Evolutionary conservation across 148 eudicot genomes (phyloP), one percentile per base, ranked within the genome.

Genomic region (Rhododendron williamsianum): DNA sequence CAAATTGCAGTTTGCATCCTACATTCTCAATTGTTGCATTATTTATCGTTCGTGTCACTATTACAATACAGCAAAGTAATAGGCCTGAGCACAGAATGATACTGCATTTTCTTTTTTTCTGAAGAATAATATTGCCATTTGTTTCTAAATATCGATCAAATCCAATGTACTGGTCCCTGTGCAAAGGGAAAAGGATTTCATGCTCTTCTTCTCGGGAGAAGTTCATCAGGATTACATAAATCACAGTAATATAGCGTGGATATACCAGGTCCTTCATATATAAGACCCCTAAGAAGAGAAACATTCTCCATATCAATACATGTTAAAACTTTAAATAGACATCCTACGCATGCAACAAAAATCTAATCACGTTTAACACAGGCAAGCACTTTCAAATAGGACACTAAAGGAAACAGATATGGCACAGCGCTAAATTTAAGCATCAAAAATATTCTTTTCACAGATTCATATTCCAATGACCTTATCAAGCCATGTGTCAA

Each of bases 401-500:
- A 45, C 63, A 74, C 16, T 86, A 58, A 43, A 72, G n/a, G 27
- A 58, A 56, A 78, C 45, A 41, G 11, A 73, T 5, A 48, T 1
- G 0, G 36, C 80, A 84, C 3, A 30, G 9, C 19, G 56, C n/a
- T 48, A 25, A 7, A 16, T 65, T 49, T 15, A 35, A 35, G 48
- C 30, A 7, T 49, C 38, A 52, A 86, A 65, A 63, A 10, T 18
- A 56, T 41, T 13, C 48, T 15, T 56, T 67, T 16, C 63, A 30
- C 54, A 81, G 23, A 49, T 54, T 35, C 77, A 72, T 21, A 80
- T 13, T 86, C 73, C n/a, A 88, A 90, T 89, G 65, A 97, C 99
- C 97, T 97, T 95, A 85, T 97, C 99, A 82, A 97, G 93, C 99
- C 99, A 97, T 78, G 92, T 86, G 80, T 97, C 99, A 89, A 94